phyloP scores from a whole-genome alignment of 1,284 basidiomycete species.

The Cryptococcus deneoformans region DNA sequence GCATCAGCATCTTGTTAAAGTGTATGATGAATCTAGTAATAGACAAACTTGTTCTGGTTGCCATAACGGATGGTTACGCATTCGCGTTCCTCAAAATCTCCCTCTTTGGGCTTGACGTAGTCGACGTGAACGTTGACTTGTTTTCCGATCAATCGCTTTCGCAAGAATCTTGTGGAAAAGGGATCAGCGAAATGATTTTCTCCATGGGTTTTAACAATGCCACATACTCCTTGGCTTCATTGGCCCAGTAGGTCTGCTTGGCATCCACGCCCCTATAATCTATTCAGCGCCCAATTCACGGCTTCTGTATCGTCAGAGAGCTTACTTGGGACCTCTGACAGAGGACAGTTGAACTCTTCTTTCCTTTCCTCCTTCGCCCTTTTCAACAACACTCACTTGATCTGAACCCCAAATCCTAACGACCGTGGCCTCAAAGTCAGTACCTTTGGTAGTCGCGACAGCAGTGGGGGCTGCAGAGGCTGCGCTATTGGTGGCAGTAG shows the following conservation, averaged over 20 bases:
- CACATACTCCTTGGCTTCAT: slow-evolving; percentile 74
- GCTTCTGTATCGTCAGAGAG: too few relatives aligned
- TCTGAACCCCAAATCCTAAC: slow-evolving; percentile 89
- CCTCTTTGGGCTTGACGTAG: slow-evolving; percentile 85
- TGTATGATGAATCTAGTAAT: not conserved
- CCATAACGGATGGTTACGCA: slow-evolving; percentile 84
- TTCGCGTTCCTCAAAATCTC: slow-evolving; percentile 88
- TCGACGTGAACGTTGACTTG: slow-evolving; percentile 56
- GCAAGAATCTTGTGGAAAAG: slow-evolving; percentile 8
- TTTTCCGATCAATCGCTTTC: slow-evolving; percentile 46
- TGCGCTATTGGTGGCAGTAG: slow-evolving; percentile 3
- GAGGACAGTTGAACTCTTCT: slow-evolving; percentile 85
- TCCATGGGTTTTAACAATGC: too few relatives aligned
- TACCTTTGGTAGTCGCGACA: slow-evolving; percentile 52
- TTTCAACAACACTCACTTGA: slow-evolving; percentile 77
- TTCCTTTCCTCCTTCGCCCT: slow-evolving; percentile 64
- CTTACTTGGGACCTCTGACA: slow-evolving; percentile 63
- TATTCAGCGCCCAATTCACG: slow-evolving; percentile 29
- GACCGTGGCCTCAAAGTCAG: slow-evolving; percentile 77
- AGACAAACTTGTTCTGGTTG: slow-evolving; percentile 64
- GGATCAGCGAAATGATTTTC: too few relatives aligned
- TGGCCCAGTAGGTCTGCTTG: slow-evolving; percentile 82
- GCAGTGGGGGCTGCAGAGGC: slow-evolving; percentile 8
- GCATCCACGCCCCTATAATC: slow-evolving; percentile 68
- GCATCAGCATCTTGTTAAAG: not conserved